These are phyloP conservation scores for Epichloe festucae DNA, from an alignment of 2,329 filamentous ascomycete species.

Conservation along the genomic window DNA sequence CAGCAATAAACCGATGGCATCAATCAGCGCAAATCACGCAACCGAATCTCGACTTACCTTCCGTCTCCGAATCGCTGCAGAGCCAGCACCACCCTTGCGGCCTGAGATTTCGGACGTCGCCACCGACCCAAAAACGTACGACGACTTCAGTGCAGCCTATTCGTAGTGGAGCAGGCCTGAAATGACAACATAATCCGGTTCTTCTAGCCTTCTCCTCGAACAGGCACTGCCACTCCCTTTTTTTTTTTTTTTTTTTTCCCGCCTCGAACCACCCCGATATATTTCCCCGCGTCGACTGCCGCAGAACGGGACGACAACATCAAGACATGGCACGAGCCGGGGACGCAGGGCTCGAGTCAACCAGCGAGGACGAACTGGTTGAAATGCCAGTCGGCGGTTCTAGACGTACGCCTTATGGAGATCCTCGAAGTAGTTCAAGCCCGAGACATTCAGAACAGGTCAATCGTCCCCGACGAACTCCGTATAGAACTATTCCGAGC, in stretches of 20 bases:
- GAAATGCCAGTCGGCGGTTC: conserved; percentile 17
- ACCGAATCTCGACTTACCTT: not conserved
- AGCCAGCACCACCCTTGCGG: not conserved
- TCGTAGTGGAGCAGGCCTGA: not conserved
- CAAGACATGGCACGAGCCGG: conserved; percentile 9
- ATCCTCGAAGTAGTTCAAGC: not conserved
- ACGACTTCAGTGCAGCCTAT: not conserved
- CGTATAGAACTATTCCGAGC: not conserved
- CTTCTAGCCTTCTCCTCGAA: not conserved
- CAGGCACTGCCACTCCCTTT: not conserved
- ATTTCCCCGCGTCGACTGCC: not conserved
- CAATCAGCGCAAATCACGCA: not conserved
- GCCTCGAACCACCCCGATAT: not conserved
- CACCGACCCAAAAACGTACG: not conserved
- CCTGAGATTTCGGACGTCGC: not conserved
- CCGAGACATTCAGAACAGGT: not conserved
- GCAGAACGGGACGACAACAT: not conserved
- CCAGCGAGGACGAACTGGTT: conserved; percentile 22
- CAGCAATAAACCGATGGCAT: not conserved
- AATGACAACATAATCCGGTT: not conserved
- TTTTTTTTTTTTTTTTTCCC: not conserved
- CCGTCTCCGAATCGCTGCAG: not conserved
- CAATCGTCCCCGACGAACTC: not conserved
- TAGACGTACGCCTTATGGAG: not conserved
- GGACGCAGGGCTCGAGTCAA: conserved; percentile 6